Evolutionary conservation across 164 flowering plant genomes (phyloP), one percentile per base, ranked within the genome.

Genomic region (Vitis riparia): DNA sequence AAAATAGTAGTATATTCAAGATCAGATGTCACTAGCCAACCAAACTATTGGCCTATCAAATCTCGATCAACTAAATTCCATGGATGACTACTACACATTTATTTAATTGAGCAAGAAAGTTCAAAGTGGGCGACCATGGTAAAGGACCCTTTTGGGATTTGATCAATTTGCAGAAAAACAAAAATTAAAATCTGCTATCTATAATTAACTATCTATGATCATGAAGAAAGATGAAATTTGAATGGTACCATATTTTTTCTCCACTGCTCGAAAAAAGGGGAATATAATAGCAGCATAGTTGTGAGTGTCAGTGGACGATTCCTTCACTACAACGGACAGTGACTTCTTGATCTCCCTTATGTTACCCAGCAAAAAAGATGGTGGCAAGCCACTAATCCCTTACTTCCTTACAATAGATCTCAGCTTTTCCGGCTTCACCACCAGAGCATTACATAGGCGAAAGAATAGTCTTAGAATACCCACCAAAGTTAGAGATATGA

Each of bases 251-350:
- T 67, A 76, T 71, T 71, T 71, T 59, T 50, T 37, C 72, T 68
- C 78, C 78, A 71, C 12, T 57, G 55, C 49, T 68, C 63, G 62
- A 19, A 76, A 76, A 23, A 62, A 67, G 17, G 75, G 69, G 69
- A 76, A 76, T 50, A 71, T 53, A 17, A 59, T 9, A 11, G 67
- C 62, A 9, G 59, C 30, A 12, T 51, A 50, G 14, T 65, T 51
- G 27, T 71, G 69, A 0, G 27, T 23, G 64, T 27, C 57, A 9
- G 13, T 8, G 48, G 13, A 9, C 6, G 66, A 9, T 3, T 1
- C n/a, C 11, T 32, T 48, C 0, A 11, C 47, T 9, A 19, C 8
- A 15, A 11, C 10, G 44, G 12, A n/a, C 51, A 1, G 37, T 2
- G 55, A 2, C 47, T 71, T 71, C 61, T 14, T 62, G 12, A 63